phyloP scores from a whole-genome alignment of 192 early-diverging fungal species.

The Coemansia sp. region DNA sequence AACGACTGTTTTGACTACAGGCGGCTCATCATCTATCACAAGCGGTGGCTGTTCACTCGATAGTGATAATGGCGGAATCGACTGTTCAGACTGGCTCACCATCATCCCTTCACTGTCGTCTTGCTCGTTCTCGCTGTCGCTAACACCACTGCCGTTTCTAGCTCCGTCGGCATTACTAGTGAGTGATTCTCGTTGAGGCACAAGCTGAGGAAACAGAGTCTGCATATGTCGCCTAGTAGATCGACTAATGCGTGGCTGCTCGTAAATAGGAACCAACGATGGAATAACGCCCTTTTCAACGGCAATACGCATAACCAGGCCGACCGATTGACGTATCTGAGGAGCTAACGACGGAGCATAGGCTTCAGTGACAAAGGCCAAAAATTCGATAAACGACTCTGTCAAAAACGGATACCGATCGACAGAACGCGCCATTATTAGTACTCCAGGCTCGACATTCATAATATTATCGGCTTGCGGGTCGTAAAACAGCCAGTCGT shows the following conservation, averaged over 20 bases:
- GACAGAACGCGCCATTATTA: conserved; percentile 68
- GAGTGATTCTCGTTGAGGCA: conserved; percentile 17
- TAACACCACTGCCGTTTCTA: background rate
- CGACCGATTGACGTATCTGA: conserved; percentile 54
- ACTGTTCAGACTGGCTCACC: background rate
- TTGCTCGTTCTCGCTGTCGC: background rate
- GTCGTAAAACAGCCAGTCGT: conserved; percentile 77
- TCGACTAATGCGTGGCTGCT: conserved; percentile 18
- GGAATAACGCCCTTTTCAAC: conserved; percentile 64
- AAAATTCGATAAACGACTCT: conserved; percentile 67
- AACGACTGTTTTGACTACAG: background rate
- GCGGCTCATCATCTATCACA: background rate
- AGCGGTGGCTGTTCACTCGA: background rate
- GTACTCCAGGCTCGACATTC: conserved; percentile 71
- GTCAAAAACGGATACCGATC: conserved; percentile 67
- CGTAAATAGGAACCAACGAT: conserved; percentile 50
- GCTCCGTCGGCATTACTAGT: conserved; percentile 7
- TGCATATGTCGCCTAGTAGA: conserved; percentile 37
- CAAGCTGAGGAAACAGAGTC: conserved; percentile 28
- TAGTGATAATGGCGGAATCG: background rate
- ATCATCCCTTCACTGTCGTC: background rate
- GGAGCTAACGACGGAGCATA: conserved; percentile 57
- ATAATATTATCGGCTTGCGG: conserved; percentile 67
- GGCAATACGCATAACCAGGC: conserved; percentile 57
- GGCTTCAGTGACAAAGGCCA: conserved; percentile 59